These are phyloP conservation scores for Trichoderma aggressivum DNA, from an alignment of 2,329 filamentous ascomycete genomes.

Conservation along the genomic window DNA sequence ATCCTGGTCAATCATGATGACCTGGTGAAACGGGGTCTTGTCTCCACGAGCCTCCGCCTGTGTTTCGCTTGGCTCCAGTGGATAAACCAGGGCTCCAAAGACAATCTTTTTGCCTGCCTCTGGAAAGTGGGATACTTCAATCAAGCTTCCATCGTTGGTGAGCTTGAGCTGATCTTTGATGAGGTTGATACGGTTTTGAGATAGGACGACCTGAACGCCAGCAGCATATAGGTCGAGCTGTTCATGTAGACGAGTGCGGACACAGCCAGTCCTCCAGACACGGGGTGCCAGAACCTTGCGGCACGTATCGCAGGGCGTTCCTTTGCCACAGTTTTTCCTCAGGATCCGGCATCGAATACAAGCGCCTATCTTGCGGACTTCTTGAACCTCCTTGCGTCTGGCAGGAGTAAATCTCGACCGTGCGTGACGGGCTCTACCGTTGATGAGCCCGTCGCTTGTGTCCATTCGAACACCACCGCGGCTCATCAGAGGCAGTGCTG, in stretches of 20 bases:
- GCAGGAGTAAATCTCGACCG: constrained; percentile 56
- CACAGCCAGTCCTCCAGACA: constrained; percentile 63
- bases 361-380: constrained; percentile 61
- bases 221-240: constrained; percentile 62
- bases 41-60: constrained; percentile 35
- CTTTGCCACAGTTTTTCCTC: constrained; percentile 64
- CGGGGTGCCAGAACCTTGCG: constrained; percentile 60
- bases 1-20: constrained; percentile 59
- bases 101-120: constrained; percentile 44
- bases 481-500: constrained; percentile 33
- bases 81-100: constrained; percentile 34
- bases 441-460: constrained; percentile 39
- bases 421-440: constrained; percentile 51
- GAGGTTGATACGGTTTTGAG: constrained; percentile 56
- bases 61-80: constrained; percentile 35
- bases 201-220: constrained; percentile 60
- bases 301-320: constrained; percentile 61
- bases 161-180: constrained; percentile 51
- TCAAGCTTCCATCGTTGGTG: constrained; percentile 45
- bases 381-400: constrained; percentile 62
- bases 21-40: constrained; percentile 34
- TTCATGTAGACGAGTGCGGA: constrained; percentile 59
- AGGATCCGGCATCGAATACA: constrained; percentile 65
- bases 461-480: constrained; percentile 55
- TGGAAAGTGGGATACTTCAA: constrained; percentile 60